Base-by-base conservation (phyloP, 306 rosid genomes). In the Rubus parviflorus region DNA sequence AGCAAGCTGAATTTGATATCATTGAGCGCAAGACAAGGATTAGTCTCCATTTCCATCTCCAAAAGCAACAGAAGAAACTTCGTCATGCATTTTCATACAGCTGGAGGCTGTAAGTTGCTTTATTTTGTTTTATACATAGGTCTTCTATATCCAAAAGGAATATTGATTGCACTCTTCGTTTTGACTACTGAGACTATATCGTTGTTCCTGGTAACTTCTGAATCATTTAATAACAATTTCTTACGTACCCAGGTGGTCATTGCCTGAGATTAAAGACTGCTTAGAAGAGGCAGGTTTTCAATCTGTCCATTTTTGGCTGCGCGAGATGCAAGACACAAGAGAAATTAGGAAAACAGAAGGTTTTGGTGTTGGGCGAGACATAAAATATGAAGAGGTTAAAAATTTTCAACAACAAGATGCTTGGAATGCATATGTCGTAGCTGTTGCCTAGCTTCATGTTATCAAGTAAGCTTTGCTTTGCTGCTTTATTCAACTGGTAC, bases 361-460 rank as follows among this genome's bases (percentile, higher is more conserved):
- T 73, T 90, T 92, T 83, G 93, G 95, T 25, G 77, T 16, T 3
- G 97, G 90, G 46, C 86, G 82, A 73, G 94, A 88, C 69, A 68
- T 85, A 79, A 94, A 88, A 76, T 94, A 90, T 72, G 95, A 92
- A 86, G 98, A 94, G 83, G 82, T 81, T 22, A 81, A 86, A 51
- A 81, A 82, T 82, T 94, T 94, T 81, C 88, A 84, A 79, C 98
- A 94, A 76, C 81, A 81, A 72, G 97, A 92, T 78, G 86, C 97
- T 35, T 94, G 97, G 97, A 94, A 94, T 84, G 98, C 98, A 38
- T 94, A 92, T 81, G 89, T 94, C 12, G 86, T 94, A 53, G 98
- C 92, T 38, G 91, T 94, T 81, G 86, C 83, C 2, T 94, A 89
- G 84, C 77, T 78, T 72, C 78, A 42, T 69, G 69, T 70, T 57